Evolutionary conservation across 2,329 filamentous ascomycete species (phyloP), one percentile per base, ranked within the genome.

Genomic region (Neobulgaria alba): DNA sequence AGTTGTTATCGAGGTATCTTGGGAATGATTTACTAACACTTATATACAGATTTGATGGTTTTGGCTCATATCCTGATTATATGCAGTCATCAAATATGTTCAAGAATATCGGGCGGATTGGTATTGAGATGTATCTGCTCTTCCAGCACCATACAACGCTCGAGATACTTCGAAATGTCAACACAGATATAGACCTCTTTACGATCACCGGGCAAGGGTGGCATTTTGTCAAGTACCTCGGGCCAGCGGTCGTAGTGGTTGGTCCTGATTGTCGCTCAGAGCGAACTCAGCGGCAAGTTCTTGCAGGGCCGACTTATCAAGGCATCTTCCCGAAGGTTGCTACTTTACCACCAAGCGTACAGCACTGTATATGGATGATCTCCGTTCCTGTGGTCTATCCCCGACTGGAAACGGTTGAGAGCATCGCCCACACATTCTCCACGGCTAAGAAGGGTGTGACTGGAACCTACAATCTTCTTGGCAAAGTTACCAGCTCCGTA

Each of bases 51-150:
- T 98, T 98, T 54, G 92, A 98, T 58, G 92, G 92, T 18, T 98
- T 92, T 54, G 92, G 92, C 20, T 95, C 88, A 1, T 98, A 96
- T 57, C 92, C 92, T 0, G 88, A 95, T 47, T 93, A 96, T 60
- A 96, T 98, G 90, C 92, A 98, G 59, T 85, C 85, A 51, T 95
- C 88, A 14, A 83, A 94, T 50, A 88, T 96, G 67, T 96, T 98
- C 71, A 95, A 94, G 66, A 96, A 96, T 59, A 94, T 96, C 57
- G 92, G 92, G 17, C 79, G 92, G 29, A 82, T 98, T 47, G 92
- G 88, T 16, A 89, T 93, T 41, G 88, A 96, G 53, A 95, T 95
- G 89, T 98, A 96, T 59, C 73, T 98, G 26, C 75, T 98, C 5
- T 98, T 98, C 71, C 92, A 98, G 59, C 92, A 98, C 58, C 92